phyloP scores from a whole-genome alignment of 805 yeast genomes.

The Lipomyces japonicus region DNA sequence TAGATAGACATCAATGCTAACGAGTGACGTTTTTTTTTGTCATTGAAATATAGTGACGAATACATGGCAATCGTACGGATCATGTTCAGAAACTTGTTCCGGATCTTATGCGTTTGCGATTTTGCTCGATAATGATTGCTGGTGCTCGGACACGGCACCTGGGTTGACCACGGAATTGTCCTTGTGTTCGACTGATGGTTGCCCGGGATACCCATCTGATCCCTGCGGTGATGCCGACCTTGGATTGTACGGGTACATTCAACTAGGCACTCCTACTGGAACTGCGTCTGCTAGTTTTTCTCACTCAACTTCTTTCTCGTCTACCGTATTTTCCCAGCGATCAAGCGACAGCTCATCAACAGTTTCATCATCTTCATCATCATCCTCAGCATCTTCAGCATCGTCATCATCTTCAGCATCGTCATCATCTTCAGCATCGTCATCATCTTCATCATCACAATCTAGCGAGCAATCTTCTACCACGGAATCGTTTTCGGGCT shows the following conservation, averaged over 20 bases:
- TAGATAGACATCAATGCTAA: too few relatives aligned
- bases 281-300: conserved; percentile 30
- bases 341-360: too few relatives aligned
- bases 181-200: conserved; percentile 38
- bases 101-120: conserved; percentile 48
- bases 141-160: conserved; percentile 59
- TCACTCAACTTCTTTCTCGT: conserved; percentile 6
- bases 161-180: conserved; percentile 38
- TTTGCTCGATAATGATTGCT: conserved; percentile 50
- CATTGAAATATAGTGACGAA: conserved; percentile 3
- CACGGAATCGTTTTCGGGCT: neutral
- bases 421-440: neutral
- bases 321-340: too few relatives aligned
- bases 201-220: conserved; percentile 48
- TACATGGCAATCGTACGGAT: conserved; percentile 48
- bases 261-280: conserved; percentile 39
- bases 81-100: conserved; percentile 48
- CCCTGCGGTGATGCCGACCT: conserved; percentile 43
- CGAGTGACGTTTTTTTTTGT: neutral
- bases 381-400: conserved; percentile 26
- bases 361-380: conserved; percentile 20
- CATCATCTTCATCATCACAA: conserved; percentile 1
- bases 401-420: conserved; percentile 35
- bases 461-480: neutral
- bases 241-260: conserved; percentile 54